Conservation (phyloP, 2,329 filamentous ascomycete species). For the Fusarium fujikuroi region DNA sequence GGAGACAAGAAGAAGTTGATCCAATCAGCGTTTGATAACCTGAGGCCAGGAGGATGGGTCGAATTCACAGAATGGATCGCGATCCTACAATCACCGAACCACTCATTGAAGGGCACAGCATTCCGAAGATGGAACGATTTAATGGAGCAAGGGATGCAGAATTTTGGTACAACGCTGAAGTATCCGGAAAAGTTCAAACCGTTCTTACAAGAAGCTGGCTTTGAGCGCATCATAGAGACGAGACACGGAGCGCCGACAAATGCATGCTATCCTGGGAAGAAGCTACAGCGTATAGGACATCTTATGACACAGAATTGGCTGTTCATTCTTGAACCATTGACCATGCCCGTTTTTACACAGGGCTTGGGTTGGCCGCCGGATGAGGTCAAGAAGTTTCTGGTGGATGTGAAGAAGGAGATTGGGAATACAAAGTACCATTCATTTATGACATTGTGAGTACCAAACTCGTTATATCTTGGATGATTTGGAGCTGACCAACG, state of each 20-base stretch:
- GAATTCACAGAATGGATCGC: slow-evolving; percentile 43
- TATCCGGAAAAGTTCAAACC: slow-evolving; percentile 34
- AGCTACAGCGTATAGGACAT: slow-evolving; percentile 39
- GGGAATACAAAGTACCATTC: slow-evolving; percentile 39
- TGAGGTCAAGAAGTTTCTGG: slow-evolving; percentile 27
- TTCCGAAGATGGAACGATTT: slow-evolving; percentile 39
- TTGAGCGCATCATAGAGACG: slow-evolving; percentile 37
- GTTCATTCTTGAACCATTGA: slow-evolving; percentile 34
- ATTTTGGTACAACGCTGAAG: slow-evolving; percentile 27
- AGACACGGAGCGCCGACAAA: slow-evolving; percentile 39
- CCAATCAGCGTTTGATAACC: slow-evolving; percentile 31
- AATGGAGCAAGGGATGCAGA: slow-evolving; percentile 31
- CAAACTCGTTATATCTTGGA: background rate
- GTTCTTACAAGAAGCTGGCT: slow-evolving; percentile 25
- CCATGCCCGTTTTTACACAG: slow-evolving; percentile 38
- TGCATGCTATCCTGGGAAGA: slow-evolving; percentile 40
- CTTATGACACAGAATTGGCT: slow-evolving; percentile 41
- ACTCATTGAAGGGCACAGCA: slow-evolving; percentile 33
- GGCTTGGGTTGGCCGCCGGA: slow-evolving; percentile 37
- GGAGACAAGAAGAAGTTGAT: slow-evolving; percentile 27
- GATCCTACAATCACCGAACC: slow-evolving; percentile 36
- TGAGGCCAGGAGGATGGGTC: slow-evolving; percentile 41
- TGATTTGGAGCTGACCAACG: background rate
- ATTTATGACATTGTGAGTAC: slow-evolving; percentile 41
- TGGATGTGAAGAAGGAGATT: slow-evolving; percentile 36